These are phyloP conservation scores for Aspergillus sp. DNA, from an alignment of 2,329 filamentous ascomycete species.

Conservation along the genomic window DNA sequence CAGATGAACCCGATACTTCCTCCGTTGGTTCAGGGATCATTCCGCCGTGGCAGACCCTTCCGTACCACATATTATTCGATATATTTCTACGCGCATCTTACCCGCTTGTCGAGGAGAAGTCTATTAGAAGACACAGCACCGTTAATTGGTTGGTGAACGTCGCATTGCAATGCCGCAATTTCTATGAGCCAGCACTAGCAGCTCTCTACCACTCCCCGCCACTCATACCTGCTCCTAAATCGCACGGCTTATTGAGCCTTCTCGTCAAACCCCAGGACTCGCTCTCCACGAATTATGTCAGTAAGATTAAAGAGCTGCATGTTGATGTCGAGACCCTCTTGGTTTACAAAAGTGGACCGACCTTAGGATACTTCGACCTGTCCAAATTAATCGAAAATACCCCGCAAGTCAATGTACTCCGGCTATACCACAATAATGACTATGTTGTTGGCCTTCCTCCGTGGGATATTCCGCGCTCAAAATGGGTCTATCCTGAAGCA, in stretches of 20 bases:
- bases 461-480: slow-evolving; percentile 34
- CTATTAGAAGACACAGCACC: slow-evolving; percentile 23
- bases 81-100: slow-evolving; percentile 69
- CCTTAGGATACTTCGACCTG: slow-evolving; percentile 57
- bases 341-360: slow-evolving; percentile 53
- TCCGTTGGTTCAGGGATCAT: slow-evolving; percentile 38
- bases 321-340: slow-evolving; percentile 65
- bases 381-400: slow-evolving; percentile 61
- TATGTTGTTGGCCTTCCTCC: slow-evolving; percentile 33
- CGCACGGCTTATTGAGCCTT: slow-evolving; percentile 50
- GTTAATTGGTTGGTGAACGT: slow-evolving; percentile 63
- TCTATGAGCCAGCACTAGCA: slow-evolving; percentile 70
- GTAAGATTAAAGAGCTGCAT: slow-evolving; percentile 69
- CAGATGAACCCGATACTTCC: slow-evolving; percentile 16
- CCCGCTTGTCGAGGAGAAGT: slow-evolving; percentile 50
- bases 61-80: slow-evolving; percentile 67
- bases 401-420: slow-evolving; percentile 66
- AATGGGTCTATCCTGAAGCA: slow-evolving; percentile 68
- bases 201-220: slow-evolving; percentile 70
- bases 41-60: slow-evolving; percentile 61
- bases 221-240: slow-evolving; percentile 54
- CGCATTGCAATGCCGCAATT: slow-evolving; percentile 62
- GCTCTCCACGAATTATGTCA: slow-evolving; percentile 63
- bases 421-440: slow-evolving; percentile 71
- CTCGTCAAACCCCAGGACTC: slow-evolving; percentile 55